A percentile compares a stretch with the other conserved stretches of the same genome.
phyloP scores from a whole-genome alignment of 208 protist genomes.

The Zelonia costaricensis region DNA sequence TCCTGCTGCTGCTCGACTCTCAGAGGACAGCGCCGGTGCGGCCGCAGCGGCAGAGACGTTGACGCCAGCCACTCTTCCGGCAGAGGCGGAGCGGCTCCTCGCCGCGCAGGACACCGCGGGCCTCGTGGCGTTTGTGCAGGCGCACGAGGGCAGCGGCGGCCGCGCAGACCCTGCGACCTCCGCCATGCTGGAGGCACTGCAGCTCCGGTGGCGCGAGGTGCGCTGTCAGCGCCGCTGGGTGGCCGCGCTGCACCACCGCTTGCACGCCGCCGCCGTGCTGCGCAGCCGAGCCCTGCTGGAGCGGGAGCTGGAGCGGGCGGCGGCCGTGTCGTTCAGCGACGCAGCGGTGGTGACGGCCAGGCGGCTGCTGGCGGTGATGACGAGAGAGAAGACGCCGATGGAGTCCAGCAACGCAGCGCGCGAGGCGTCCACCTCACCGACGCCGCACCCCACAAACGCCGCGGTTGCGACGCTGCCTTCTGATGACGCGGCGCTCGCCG shows the following conservation, averaged over 20 bases:
- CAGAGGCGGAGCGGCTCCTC: constrained; percentile 29
- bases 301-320: constrained; percentile 28
- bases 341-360: constrained; percentile 22
- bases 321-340: constrained; percentile 26
- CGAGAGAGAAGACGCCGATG: too few species aligned
- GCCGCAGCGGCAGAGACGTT: background rate
- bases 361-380: background rate
- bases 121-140: constrained; percentile 33
- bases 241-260: constrained; percentile 24
- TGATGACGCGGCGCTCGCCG: too few species aligned
- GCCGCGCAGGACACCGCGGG: constrained; percentile 11
- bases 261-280: constrained; percentile 43
- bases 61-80: constrained; percentile 12
- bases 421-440: too few species aligned
- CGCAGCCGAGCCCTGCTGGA: constrained; percentile 36
- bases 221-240: constrained; percentile 28
- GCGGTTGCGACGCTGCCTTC: too few species aligned
- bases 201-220: constrained; percentile 25
- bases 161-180: constrained; percentile 1
- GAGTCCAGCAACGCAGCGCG: too few species aligned
- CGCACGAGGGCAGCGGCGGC: constrained; percentile 17
- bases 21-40: too few species aligned
- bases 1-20: too few species aligned
- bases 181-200: constrained; percentile 18
- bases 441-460: too few species aligned